phyloP scores from a whole-genome alignment of 2,329 filamentous ascomycete species.

The Dactylellina haptotyla region DNA sequence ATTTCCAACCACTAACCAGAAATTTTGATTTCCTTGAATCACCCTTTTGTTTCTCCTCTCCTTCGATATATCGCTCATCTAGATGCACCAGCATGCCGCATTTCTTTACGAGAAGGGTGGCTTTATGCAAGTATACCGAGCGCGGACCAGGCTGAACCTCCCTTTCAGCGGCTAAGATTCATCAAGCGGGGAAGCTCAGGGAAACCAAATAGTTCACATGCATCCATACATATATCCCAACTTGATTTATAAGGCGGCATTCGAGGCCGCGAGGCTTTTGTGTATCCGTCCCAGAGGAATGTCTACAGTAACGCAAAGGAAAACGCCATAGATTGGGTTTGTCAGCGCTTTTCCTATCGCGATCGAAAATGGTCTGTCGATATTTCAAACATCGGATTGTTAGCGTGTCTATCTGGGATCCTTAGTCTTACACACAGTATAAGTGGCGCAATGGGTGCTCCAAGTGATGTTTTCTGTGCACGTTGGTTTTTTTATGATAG shows the following conservation, averaged over 20 bases:
- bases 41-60: background rate
- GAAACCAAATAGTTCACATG: too few relatives aligned
- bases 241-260: slow-evolving; percentile 4
- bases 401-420: slow-evolving; percentile 4
- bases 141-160: slow-evolving; percentile 17
- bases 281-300: background rate
- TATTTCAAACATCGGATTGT: background rate
- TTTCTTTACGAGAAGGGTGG: slow-evolving; percentile 31
- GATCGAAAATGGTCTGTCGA: background rate
- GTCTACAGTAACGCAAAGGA: slow-evolving; percentile 7
- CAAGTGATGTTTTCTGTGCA: background rate
- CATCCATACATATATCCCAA: too few relatives aligned
- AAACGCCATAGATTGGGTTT: slow-evolving; percentile 1
- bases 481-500: background rate
- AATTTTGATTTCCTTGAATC: slow-evolving; percentile 31
- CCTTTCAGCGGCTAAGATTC: slow-evolving; percentile 38
- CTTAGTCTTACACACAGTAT: background rate
- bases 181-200: background rate
- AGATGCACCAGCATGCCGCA: slow-evolving; percentile 40
- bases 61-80: slow-evolving; percentile 41
- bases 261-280: background rate
- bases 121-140: slow-evolving; percentile 28
- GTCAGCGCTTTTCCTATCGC: background rate
- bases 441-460: slow-evolving; percentile 8
- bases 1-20: background rate